Evolutionary conservation across 371 early-diverging fungal genomes (phyloP).

Genomic region (Sporodiniella umbellata): DNA sequence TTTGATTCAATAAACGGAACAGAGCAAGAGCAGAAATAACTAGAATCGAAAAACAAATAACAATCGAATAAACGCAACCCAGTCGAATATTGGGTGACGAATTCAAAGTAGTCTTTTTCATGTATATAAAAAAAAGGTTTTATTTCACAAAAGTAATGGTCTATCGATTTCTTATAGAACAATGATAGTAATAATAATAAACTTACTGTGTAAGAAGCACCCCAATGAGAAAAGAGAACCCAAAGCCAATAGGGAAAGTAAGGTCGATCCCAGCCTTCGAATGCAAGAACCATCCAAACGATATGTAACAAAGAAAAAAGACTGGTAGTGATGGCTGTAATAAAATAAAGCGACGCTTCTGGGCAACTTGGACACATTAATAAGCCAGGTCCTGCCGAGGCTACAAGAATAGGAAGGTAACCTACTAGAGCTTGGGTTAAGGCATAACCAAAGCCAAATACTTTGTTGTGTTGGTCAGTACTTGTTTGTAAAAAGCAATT

Average conservation of each 20-base stretch:
- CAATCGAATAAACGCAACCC: constrained; percentile 53
- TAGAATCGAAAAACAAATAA: constrained; percentile 42
- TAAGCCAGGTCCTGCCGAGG: constrained; percentile 67
- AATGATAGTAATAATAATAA: no score
- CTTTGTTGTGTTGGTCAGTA: constrained; percentile 19
- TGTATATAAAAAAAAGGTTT: no score
- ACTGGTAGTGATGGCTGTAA: constrained; percentile 68
- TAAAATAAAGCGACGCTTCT: constrained; percentile 54
- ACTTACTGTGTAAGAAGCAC: constrained; percentile 60
- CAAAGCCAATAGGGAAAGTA: constrained; percentile 42
- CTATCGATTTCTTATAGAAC: neutral
- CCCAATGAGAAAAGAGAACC: constrained; percentile 57
- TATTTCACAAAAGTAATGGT: neutral
- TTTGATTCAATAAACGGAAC: constrained; percentile 25
- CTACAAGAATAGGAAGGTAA: constrained; percentile 60
- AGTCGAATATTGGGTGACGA: constrained; percentile 29
- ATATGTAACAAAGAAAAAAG: constrained; percentile 68
- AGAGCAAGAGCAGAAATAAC: constrained; percentile 34
- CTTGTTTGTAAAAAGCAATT: no score
- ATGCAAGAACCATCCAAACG: constrained; percentile 70
- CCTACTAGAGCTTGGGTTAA: constrained; percentile 65
- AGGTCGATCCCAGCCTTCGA: no score
- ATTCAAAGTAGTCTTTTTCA: constrained; percentile 53
- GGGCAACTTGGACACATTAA: constrained; percentile 69
- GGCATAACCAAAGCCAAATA: constrained; percentile 70